Evolutionary conservation across 495 filamentous ascomycete species (phyloP).

Genomic region (Aspergillus ostianus): DNA sequence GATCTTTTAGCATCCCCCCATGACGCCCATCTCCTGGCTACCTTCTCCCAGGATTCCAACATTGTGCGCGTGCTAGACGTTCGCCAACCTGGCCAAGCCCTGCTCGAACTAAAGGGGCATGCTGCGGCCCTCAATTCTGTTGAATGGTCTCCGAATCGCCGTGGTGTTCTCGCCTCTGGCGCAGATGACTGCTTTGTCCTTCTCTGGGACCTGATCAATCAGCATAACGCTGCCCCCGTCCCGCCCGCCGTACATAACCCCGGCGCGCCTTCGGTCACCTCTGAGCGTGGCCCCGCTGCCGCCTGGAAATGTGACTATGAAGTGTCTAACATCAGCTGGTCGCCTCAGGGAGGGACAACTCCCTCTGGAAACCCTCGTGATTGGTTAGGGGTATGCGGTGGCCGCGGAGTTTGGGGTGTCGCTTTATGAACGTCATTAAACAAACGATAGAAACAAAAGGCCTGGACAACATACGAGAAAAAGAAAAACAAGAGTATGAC

Average conservation of each 20-base stretch:
- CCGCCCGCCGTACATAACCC: constrained; percentile 32
- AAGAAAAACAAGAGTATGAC: neutral
- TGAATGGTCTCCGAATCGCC: constrained; percentile 87
- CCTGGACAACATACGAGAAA: neutral
- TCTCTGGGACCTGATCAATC: constrained; percentile 88
- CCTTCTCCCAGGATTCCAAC: constrained; percentile 90
- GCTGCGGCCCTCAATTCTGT: constrained; percentile 81
- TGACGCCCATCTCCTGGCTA: constrained; percentile 92
- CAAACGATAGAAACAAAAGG: neutral
- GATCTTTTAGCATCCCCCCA: constrained; percentile 73
- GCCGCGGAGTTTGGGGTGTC: constrained; percentile 88
- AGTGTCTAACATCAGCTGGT: constrained; percentile 93
- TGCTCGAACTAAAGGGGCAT: constrained; percentile 94
- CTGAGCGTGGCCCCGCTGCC: constrained; percentile 66
- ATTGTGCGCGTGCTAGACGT: constrained; percentile 95
- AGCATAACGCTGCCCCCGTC: constrained; percentile 53
- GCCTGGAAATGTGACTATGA: constrained; percentile 96
- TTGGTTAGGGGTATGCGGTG: constrained; percentile 92
- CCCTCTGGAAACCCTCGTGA: constrained; percentile 68
- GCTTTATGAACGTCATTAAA: constrained; percentile 48
- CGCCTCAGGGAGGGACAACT: constrained; percentile 70
- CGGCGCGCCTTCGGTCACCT: constrained; percentile 36
- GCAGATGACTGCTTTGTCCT: constrained; percentile 89
- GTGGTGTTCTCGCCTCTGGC: constrained; percentile 87
- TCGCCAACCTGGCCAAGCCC: constrained; percentile 90